Base-by-base conservation (phyloP, 2,329 filamentous ascomycete species). In the Pyrenophora graminea region DNA sequence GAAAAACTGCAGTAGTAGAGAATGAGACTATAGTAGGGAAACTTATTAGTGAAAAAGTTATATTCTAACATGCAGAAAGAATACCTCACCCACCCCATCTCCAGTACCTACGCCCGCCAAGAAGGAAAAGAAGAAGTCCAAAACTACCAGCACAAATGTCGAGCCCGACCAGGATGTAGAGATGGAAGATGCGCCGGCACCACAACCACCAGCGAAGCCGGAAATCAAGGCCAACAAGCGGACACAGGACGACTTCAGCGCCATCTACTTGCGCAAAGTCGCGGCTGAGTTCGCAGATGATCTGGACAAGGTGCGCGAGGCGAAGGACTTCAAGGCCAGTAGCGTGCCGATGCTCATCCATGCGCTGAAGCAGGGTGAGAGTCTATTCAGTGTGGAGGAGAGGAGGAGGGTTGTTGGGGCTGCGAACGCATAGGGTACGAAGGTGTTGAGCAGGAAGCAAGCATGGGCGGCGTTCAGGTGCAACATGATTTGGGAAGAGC, bases 271-370 rank as follows among this genome's bases (percentile, higher is more conserved):
- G 39, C 84, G 87, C 62, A 84, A 83, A 52, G 77, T 85, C 5
- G 89, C 88, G 0, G 77, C 79, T 43, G 88, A 91, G 68, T 85
- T 92, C 48, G 84, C 85, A 10, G 86, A 90, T 59, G 89, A 91
- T 68, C 79, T 92, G 32, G 85, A 90, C 74, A 84, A 85, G 70
- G 78, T 91, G 55, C 83, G 88, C 58, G 69, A 70, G 33, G 86
- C 88, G 8, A 82, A 85, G 61, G 89, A 91, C 72, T 92, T 91
- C 74, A 85, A 84, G 66, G 77, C 77, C 51, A 84, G 85, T 44
- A 79, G 75, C 56, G 58, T 90, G 25, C 78, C 80, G 4, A 80
- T 90, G 66, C 79, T 91, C 36, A 80, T 91, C 30, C 78, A 82
- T 62, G 86, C 87, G 3, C 70, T 91, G 59, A 82, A 84, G 74